Conservation (phyloP, 306 rosid species). For the Fragaria nilgerrensis region DNA sequence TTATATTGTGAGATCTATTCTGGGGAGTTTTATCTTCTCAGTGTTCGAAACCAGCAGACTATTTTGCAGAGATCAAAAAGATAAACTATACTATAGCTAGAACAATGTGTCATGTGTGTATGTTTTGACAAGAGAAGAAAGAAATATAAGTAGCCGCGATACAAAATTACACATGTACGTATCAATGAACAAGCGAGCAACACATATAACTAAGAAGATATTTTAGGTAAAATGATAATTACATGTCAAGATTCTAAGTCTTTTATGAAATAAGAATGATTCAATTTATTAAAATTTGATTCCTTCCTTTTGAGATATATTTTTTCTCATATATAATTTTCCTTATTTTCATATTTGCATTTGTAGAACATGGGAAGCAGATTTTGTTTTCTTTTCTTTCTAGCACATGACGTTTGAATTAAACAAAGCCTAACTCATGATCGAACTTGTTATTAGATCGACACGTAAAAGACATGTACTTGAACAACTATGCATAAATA, state of each 20-base stretch:
- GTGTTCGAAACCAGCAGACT: no score
- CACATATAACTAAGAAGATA: neutral
- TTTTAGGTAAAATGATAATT: no score
- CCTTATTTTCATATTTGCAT: neutral
- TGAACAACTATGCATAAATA: neutral
- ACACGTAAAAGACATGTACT: no score
- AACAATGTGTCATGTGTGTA: neutral
- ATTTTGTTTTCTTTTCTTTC: neutral
- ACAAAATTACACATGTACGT: neutral
- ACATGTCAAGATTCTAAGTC: neutral
- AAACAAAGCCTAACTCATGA: neutral
- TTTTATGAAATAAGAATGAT: neutral
- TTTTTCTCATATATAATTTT: neutral
- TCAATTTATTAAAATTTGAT: neutral
- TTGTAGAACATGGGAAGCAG: neutral
- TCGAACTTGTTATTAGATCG: neutral
- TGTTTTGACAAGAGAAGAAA: neutral
- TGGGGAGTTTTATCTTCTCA: no score
- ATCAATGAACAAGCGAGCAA: neutral
- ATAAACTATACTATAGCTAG: no score
- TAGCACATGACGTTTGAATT: neutral
- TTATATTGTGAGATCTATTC: no score
- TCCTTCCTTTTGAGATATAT: neutral
- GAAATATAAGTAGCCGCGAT: neutral
- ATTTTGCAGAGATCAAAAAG: no score